Base-by-base conservation (phyloP, 768 basidiomycete genomes). In the Sporobolomyces roseus region DNA sequence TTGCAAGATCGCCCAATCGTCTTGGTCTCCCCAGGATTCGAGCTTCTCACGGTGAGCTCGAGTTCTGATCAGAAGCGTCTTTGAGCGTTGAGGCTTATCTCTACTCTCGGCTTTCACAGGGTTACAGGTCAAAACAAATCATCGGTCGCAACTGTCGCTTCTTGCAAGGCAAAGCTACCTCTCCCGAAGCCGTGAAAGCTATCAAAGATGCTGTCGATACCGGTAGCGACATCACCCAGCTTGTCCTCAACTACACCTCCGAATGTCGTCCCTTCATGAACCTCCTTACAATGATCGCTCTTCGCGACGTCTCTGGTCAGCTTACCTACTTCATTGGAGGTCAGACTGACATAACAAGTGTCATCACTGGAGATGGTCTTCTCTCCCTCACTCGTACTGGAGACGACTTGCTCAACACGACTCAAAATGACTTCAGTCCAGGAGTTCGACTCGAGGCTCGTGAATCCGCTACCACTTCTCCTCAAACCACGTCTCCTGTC, bases 131-230 rank as follows among this genome's bases (percentile, higher is more conserved):
- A 16, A 38, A 35, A 21, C 67, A 68, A 32, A 72, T 72, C 64
- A 55, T 68, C 19, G 71, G 71, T 7, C 60, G 71, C 32, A 68
- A 65, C 66, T 68, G 71, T 32, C 30, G 71, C 19, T 66, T 72
- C 51, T 63, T 72, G 7, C 63, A 68, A 32, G 71, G 66, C 27
- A 55, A 58, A 21, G 63, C 60, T 16, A 63, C 67, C 0, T 8
- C 33, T 4, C 65, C 65, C 2, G 29, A 13, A 17, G 49, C 61
- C 0, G 65, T 71, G 29, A 27, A 43, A 19, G 16, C 19, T 35
- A 63, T 71, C 41, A 58, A 62, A n/a, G 19, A 23, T 1, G 61
- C 51, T 2, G 61, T 71, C 41, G 58, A 64, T 25, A 19, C 2
- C 3, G 62, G 36, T 8, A 27, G 50, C 25, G 65, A 66, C 21